Evolutionary conservation across 2,329 filamentous ascomycete genomes (phyloP).

Genomic region (Simplicillium sp.): DNA sequence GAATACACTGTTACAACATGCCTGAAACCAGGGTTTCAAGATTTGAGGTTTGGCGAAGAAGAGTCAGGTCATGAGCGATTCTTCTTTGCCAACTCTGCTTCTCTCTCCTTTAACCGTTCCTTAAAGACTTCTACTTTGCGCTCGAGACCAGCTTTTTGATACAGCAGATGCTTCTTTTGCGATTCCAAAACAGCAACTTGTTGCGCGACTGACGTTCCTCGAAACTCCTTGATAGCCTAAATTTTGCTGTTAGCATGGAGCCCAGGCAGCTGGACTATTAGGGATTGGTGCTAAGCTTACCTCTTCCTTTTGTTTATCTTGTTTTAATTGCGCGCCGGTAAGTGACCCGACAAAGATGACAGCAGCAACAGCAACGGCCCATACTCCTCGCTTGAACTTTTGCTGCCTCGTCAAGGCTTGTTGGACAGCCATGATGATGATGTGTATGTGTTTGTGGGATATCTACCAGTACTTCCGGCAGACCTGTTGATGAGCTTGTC

Average conservation of each 20-base stretch:
- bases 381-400: slow-evolving; percentile 21
- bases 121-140: slow-evolving; percentile 30
- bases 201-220: slow-evolving; percentile 28
- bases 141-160: slow-evolving; percentile 28
- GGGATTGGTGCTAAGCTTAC: slow-evolving; percentile 15
- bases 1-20: too few species aligned
- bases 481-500: too few species aligned
- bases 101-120: slow-evolving; percentile 26
- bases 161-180: slow-evolving; percentile 28
- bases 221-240: slow-evolving; percentile 26
- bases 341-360: slow-evolving; percentile 36
- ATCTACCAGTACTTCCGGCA: too few species aligned
- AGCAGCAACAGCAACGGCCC: slow-evolving; percentile 34
- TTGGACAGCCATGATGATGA: slow-evolving; percentile 7
- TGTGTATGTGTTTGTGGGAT: background rate
- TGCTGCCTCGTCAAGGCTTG: slow-evolving; percentile 19
- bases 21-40: too few species aligned
- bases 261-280: too few species aligned
- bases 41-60: too few species aligned
- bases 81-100: slow-evolving; percentile 15
- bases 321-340: slow-evolving; percentile 40
- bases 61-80: background rate
- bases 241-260: too few species aligned
- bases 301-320: slow-evolving; percentile 34
- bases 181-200: slow-evolving; percentile 34